Conservation (phyloP, 1,284 basidiomycete genomes). For the Pseudozyma tsukubaensis region DNA sequence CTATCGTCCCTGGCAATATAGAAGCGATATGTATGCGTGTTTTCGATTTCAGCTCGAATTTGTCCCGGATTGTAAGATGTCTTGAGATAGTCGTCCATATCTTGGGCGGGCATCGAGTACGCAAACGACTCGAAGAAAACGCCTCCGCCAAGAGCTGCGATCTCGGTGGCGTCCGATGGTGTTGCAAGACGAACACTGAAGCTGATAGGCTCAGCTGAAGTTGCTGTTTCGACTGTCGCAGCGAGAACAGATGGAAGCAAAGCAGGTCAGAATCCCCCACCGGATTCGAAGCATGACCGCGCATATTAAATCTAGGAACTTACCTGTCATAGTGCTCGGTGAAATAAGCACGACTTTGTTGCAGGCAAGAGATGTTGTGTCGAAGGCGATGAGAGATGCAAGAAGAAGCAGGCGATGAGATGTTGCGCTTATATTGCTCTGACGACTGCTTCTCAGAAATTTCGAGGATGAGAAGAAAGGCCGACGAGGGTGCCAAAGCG, state of each 20-base stretch:
- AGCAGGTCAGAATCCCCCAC: not conserved
- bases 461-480: too few relatives aligned
- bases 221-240: not conserved
- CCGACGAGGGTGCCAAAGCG: too few relatives aligned
- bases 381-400: not conserved
- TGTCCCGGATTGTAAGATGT: slow-evolving; percentile 18
- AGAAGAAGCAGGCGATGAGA: not conserved
- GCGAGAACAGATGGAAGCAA: not conserved
- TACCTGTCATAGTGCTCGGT: slow-evolving; percentile 20
- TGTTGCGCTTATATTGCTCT: too few relatives aligned
- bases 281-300: not conserved
- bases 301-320: not conserved
- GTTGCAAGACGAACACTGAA: slow-evolving; percentile 12
- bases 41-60: slow-evolving; percentile 24
- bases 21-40: slow-evolving; percentile 22
- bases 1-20: slow-evolving; percentile 21
- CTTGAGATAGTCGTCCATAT: slow-evolving; percentile 39
- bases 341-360: not conserved
- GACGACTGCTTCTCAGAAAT: too few relatives aligned
- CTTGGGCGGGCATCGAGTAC: slow-evolving; percentile 29
- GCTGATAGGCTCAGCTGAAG: slow-evolving; percentile 13
- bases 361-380: too few relatives aligned
- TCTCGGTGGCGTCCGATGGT: slow-evolving; percentile 24
- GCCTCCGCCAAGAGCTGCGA: slow-evolving; percentile 26
- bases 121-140: slow-evolving; percentile 40